Base-by-base conservation (phyloP, 805 yeast species). In the Ogataea trehaloabstinens region DNA sequence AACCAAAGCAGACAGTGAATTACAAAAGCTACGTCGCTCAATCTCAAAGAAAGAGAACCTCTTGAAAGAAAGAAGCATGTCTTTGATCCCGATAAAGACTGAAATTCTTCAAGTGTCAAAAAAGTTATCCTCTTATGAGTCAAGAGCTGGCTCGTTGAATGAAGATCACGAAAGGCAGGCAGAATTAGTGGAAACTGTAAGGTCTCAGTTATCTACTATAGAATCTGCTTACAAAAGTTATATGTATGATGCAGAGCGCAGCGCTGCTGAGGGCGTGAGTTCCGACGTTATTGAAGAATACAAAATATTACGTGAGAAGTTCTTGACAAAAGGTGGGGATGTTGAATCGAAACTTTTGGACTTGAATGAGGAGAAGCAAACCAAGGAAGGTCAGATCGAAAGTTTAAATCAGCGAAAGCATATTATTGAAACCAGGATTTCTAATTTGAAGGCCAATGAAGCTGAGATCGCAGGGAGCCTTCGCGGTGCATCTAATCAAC, bases 81-180 rank as follows among this genome's bases (percentile, higher is more conserved):
- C 72, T 5, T 49, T 85, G 35, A 69, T 84, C 20, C 95, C 95
- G 1, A 55, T 82, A 4, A 72, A 70, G 22, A 75, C 87, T 6
- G 79, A 78, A 44, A 72, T 73, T 38, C 66, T 67, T 8, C 67
- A 82, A 7, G 50, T 75, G 0, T 48, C 55, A 8, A 68, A 68
- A 34, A 81, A 79, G 45, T 62, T 79, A 2, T 51, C 53, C 5
- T 70, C 70, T 25, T 66, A 70, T 32, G 70, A 69, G 34, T 66
- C 64, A 25, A 76, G 80, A 53, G 63, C 76, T 4, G 65, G 60
- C 19, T 77, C 78, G 31, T 57, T 86, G 16, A 43, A 60, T 2
- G 55, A 53, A 3, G 95, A 87, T 51, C 59, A 73, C 12, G 63
- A 64, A 5, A 67, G 76, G 34, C 90, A 85, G 52, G 47, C 63